Evolutionary conservation across 179 eudicot genomes (phyloP).

Genomic region (Patellifolia procumbens): DNA sequence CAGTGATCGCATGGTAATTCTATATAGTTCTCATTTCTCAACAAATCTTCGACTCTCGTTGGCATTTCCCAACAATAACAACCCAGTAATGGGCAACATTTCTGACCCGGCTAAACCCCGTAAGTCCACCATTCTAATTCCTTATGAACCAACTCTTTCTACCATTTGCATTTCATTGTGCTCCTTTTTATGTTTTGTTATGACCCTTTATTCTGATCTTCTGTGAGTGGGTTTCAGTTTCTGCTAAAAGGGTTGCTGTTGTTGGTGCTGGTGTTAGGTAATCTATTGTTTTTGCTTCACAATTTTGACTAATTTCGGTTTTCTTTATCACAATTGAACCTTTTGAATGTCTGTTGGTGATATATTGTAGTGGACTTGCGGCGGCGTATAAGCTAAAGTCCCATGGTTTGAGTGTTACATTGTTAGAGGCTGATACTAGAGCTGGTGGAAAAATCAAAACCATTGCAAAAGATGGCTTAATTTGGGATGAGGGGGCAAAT

Average conservation of each 20-base stretch:
- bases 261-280: conserved; percentile 95
- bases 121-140: background rate
- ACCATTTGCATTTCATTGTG: background rate
- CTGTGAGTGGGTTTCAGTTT: conserved; percentile 41
- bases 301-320: background rate
- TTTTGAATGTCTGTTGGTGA: conserved; percentile 2
- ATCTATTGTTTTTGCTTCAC: background rate
- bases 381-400: conserved; percentile 88
- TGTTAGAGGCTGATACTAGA: conserved; percentile 82
- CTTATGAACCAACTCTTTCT: background rate
- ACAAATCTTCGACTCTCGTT: conserved; percentile 2
- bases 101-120: conserved; percentile 17
- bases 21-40: conserved; percentile 14
- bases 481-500: conserved; percentile 99
- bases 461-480: conserved; percentile 61
- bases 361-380: conserved; percentile 86
- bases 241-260: conserved; percentile 80
- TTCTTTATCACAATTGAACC: too few relatives aligned
- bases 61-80: conserved; percentile 7
- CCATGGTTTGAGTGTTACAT: conserved; percentile 67
- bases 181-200: background rate
- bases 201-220: background rate
- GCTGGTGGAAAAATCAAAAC: conserved; percentile 89
- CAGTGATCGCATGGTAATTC: conserved; percentile 17
- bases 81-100: conserved; percentile 19